Conservation (phyloP, 2,329 filamentous ascomycete genomes). For the Claviceps humidiphila region DNA sequence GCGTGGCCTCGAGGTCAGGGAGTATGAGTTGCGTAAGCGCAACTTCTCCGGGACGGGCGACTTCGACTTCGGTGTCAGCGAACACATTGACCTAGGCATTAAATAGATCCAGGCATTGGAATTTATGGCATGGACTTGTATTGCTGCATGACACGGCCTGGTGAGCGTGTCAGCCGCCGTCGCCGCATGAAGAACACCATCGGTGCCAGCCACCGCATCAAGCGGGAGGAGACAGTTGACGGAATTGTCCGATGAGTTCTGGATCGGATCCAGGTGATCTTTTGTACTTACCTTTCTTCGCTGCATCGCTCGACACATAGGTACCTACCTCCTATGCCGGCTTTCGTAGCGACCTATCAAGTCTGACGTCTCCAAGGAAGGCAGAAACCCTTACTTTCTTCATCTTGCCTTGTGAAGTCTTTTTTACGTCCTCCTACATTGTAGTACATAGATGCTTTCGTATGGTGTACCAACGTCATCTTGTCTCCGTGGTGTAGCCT, state of each 20-base stretch:
- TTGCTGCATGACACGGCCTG: conserved; percentile 99
- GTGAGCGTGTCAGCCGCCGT: conserved; percentile 94
- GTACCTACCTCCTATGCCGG: conserved; percentile 34
- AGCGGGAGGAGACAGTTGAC: conserved; percentile 79
- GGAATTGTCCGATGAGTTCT: conserved; percentile 91
- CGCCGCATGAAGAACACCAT: conserved; percentile 78
- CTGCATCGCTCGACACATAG: conserved; percentile 37
- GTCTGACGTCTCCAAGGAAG: conserved; percentile 19
- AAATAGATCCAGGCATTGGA: conserved; percentile 98
- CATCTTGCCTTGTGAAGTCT: background rate
- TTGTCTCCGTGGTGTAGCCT: too few species aligned
- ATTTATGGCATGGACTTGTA: conserved; percentile 99
- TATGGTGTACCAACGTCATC: too few species aligned
- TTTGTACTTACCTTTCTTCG: conserved; percentile 29
- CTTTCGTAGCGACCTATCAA: conserved; percentile 31
- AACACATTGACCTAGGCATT: conserved; percentile 99
- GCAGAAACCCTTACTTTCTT: background rate
- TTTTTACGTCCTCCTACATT: background rate
- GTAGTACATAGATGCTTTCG: too few species aligned
- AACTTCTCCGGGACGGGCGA: conserved; percentile 99
- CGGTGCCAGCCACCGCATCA: conserved; percentile 84
- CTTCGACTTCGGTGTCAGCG: conserved; percentile 99
- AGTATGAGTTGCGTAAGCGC: conserved; percentile 98
- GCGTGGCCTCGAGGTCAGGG: conserved; percentile 99
- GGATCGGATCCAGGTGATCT: background rate